phyloP scores from a whole-genome alignment of 192 early-diverging fungal species.

The Coemansia sp. region DNA sequence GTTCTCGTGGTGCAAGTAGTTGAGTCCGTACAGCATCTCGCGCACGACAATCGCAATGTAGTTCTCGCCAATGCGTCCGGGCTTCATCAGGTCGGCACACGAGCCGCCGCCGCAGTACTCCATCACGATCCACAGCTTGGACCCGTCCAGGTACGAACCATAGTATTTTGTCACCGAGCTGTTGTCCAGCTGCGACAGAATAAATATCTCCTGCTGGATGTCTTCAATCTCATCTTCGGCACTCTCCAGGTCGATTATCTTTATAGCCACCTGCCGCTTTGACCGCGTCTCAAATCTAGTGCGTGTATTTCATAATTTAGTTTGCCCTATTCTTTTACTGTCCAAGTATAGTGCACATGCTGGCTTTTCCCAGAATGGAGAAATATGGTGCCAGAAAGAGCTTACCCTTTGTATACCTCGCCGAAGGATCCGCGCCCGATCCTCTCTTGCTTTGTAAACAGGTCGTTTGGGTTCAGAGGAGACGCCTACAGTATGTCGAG shows the following conservation, averaged over 20 bases:
- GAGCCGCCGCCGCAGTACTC: conserved; percentile 95
- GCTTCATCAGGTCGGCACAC: conserved; percentile 90
- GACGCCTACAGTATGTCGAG: conserved; percentile 12
- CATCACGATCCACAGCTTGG: conserved; percentile 98
- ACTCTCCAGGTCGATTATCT: conserved; percentile 95
- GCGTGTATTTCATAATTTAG: not conserved
- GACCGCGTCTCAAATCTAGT: conserved; percentile 51
- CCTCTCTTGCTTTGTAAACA: conserved; percentile 54
- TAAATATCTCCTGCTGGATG: conserved; percentile 96
- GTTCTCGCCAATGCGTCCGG: conserved; percentile 77
- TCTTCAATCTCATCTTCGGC: conserved; percentile 99
- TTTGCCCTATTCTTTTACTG: not conserved
- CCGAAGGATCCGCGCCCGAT: conserved; percentile 72
- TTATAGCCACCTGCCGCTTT: conserved; percentile 82
- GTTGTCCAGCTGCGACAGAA: conserved; percentile 90
- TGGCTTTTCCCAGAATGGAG: not conserved
- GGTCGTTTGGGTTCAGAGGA: conserved; percentile 52
- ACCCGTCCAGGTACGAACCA: conserved; percentile 85
- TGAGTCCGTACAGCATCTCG: conserved; percentile 84
- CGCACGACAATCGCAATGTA: conserved; percentile 91
- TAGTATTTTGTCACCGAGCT: conserved; percentile 83
- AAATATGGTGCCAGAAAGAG: conserved; percentile 4
- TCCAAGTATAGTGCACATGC: conserved; percentile 11
- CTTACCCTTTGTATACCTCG: conserved; percentile 80
- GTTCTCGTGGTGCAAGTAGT: conserved; percentile 87